Base-by-base conservation (phyloP, 2,329 filamentous ascomycete species). In the Apiospora phragmitis region DNA sequence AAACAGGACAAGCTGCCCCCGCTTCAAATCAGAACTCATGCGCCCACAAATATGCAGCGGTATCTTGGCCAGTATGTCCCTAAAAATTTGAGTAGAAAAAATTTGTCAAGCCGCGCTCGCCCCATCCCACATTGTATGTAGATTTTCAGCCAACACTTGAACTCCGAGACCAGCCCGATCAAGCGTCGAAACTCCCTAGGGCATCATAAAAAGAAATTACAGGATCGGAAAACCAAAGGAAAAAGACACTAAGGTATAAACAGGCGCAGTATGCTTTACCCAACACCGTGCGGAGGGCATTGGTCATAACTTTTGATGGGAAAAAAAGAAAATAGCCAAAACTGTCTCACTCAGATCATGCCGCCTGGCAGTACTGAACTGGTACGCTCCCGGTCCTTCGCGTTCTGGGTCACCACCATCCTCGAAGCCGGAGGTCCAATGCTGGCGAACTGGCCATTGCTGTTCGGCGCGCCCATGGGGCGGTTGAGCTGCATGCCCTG, bases 271-370 rank as follows among this genome's bases (percentile, higher is more conserved):
- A 35, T 69, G 24, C 43, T 38, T 41, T 69, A 49, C 47, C 69
- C 62, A 68, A 67, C 35, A 12, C 68, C 62, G 24, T 24, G 24
- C 1, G 24, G 24, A 43, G 32, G 18, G 16, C 21, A 18, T 51
- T 47, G 32, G 45, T 47, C 24, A 43, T 62, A 38, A 62, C 32
- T 35, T 35, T 32, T 38, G 18, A 38, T n/a, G n/a, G n/a, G n/a
- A n/a, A n/a, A n/a, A n/a, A n/a, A 14, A 9, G 8, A 38, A 21
- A 14, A 18, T 26, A 3, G 26, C 24, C 14, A 4, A 67, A 8
- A 21, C 14, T 24, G 11, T n/a, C n/a, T n/a, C 16, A 71, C n/a
- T 81, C 75, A 86, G 71, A 86, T 85, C 84, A 86, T 84, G 68
- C 84, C 85, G 29, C 84, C 84, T 0, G 84, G 81, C 47, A 81